Evolutionary conservation across 805 yeast species (phyloP).

Genomic region (Lachancea thermotolerans): DNA sequence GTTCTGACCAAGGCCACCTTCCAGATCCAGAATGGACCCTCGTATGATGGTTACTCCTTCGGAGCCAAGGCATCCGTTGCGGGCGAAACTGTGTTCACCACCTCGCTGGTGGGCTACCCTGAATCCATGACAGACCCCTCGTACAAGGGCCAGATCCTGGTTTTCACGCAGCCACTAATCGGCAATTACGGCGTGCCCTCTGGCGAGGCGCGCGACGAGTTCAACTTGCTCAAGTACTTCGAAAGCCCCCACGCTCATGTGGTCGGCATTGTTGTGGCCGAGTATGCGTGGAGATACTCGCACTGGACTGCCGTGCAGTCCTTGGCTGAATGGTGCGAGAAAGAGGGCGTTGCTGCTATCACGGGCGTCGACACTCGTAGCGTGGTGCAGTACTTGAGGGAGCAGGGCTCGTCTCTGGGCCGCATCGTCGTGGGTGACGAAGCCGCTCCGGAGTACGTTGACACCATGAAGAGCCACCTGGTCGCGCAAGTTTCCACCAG

Average conservation of each 20-base stretch:
- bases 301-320: conserved; percentile 99
- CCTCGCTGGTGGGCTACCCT: conserved; percentile 96
- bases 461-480: conserved; percentile 83
- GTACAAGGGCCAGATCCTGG: conserved; percentile 92
- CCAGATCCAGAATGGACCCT: conserved; percentile 88
- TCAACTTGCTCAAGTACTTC: conserved; percentile 77
- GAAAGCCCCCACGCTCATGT: conserved; percentile 91
- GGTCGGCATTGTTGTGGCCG: conserved; percentile 93
- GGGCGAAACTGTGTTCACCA: conserved; percentile 97
- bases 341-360: conserved; percentile 93
- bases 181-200: conserved; percentile 99
- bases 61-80: conserved; percentile 90
- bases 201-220: conserved; percentile 71
- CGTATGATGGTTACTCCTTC: conserved; percentile 78
- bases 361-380: conserved; percentile 98
- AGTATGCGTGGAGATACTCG: conserved; percentile 91
- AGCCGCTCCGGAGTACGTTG: conserved; percentile 52
- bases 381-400: conserved; percentile 86
- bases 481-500: conserved; percentile 93
- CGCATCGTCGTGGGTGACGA: conserved; percentile 65
- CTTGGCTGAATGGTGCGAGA: conserved; percentile 89
- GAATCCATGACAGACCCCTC: conserved; percentile 99
- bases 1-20: conserved; percentile 63
- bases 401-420: conserved; percentile 91
- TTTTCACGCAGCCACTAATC: conserved; percentile 93